Evolutionary conservation across 2,329 filamentous ascomycete species (phyloP), one percentile per base, ranked within the genome.

Genomic region (Mycocentrospora acerina): DNA sequence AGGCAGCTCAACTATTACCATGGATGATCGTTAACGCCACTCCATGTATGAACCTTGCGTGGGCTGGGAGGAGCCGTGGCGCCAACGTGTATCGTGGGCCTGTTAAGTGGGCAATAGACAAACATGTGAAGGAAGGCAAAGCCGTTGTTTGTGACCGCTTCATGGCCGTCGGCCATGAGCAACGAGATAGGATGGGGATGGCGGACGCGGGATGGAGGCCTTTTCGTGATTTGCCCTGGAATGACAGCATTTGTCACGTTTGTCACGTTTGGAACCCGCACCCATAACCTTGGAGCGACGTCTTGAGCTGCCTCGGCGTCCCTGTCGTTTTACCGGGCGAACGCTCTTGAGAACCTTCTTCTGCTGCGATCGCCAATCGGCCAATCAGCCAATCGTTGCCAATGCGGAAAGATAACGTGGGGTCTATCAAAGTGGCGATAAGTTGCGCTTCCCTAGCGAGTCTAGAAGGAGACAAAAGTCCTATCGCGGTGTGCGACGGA

Each of bases 311-410:
- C n/a, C n/a, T n/a, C n/a, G n/a, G n/a, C n/a, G n/a, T n/a, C n/a
- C n/a, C n/a, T n/a, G n/a, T n/a, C n/a, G 19, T 38, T 40, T 42
- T 44, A 42, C 42, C 32, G 37, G 27, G 32, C 29, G 29, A 35
- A 29, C 24, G 35, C 32, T 28, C 34, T 24, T 28, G 38, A 24
- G 27, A 31, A 35, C 32, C 36, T 32, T 46, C 32, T 46, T 46
- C 26, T 43, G 39, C 30, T 32, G 26, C 33, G 37, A 39, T 24
- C 25, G 24, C 4, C 24, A 29, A 27, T 17, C 25, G 31, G 26
- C 55, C 48, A 58, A 57, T 53, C 38, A 54, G 29, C n/a, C n/a
- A n/a, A n/a, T n/a, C n/a, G n/a, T n/a, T n/a, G 31, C 37, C 31
- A 17, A 30, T 29, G 29, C 24, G 13, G 26, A 30, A 19, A 37